Conservation (phyloP, 805 yeast genomes). For the Saccharomycopsis synnaedendra region DNA sequence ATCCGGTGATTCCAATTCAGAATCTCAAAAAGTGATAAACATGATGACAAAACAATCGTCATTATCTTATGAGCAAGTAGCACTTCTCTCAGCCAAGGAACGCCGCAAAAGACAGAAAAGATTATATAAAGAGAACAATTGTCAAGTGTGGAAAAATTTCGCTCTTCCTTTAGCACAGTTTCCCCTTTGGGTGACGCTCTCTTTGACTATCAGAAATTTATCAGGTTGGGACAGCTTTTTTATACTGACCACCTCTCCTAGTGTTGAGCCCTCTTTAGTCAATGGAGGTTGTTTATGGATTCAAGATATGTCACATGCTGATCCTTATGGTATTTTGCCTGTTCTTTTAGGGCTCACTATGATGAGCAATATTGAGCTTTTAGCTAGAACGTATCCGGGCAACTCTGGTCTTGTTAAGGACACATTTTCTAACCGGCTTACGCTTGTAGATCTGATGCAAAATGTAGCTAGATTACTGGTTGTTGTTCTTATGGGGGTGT, state of each 20-base stretch:
- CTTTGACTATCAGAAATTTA: slow-evolving; percentile 61
- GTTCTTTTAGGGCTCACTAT: slow-evolving; percentile 59
- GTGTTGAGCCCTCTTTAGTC: slow-evolving; percentile 39
- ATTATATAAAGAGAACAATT: slow-evolving; percentile 53
- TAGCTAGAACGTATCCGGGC: slow-evolving; percentile 18
- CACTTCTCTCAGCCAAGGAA: slow-evolving; percentile 65
- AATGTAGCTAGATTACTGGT: slow-evolving; percentile 66
- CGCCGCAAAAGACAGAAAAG: slow-evolving; percentile 60
- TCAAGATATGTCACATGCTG: slow-evolving; percentile 44
- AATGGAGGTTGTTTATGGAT: slow-evolving; percentile 53
- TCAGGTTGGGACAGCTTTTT: slow-evolving; percentile 37
- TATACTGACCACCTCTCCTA: slow-evolving; percentile 22
- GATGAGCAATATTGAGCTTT: slow-evolving; percentile 67
- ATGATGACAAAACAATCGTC: slow-evolving; percentile 21
- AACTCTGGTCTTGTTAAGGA: slow-evolving; percentile 22
- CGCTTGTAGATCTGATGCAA: slow-evolving; percentile 51
- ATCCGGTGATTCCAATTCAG: slow-evolving; percentile 21
- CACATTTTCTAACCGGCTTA: slow-evolving; percentile 33
- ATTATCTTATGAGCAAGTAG: slow-evolving; percentile 69
- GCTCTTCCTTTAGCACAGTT: slow-evolving; percentile 71
- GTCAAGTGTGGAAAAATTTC: slow-evolving; percentile 74
- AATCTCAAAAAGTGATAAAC: slow-evolving; percentile 10
- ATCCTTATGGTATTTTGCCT: slow-evolving; percentile 59
- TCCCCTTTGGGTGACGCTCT: slow-evolving; percentile 78
- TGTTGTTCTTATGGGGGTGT: slow-evolving; percentile 69